Evolutionary conservation across 306 rosid species (phyloP).

Genomic region (Gastrolobium bilobum): DNA sequence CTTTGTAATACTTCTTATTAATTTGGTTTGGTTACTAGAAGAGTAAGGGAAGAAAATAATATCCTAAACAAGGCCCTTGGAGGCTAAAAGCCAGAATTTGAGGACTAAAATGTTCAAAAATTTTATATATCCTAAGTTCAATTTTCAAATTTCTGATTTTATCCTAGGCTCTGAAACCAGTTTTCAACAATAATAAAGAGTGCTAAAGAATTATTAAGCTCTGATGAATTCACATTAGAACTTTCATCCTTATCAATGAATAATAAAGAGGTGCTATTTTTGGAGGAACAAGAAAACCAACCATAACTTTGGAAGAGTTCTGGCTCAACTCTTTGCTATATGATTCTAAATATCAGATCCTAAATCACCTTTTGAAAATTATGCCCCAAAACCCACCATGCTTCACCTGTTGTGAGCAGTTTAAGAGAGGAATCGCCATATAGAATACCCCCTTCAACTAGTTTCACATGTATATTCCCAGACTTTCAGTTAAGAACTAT

Average conservation of each 20-base stretch:
- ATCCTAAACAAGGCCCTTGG: background rate
- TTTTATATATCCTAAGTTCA: background rate
- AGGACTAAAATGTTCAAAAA: slow-evolving; percentile 21
- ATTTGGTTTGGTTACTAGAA: slow-evolving; percentile 15
- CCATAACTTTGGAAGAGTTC: slow-evolving; percentile 3
- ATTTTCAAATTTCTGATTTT: slow-evolving; percentile 19
- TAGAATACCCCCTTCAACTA: slow-evolving; percentile 2
- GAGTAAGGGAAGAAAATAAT: slow-evolving; percentile 8
- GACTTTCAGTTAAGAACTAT: background rate
- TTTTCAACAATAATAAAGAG: slow-evolving; percentile 12
- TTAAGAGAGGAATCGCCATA: slow-evolving; percentile 18
- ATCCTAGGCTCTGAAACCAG: slow-evolving; percentile 24
- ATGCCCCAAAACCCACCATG: slow-evolving; percentile 5
- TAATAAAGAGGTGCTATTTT: background rate
- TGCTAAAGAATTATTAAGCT: background rate
- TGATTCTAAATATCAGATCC: background rate
- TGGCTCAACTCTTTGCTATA: background rate
- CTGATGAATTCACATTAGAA: slow-evolving; percentile 14
- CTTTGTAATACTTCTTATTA: slow-evolving; percentile 11
- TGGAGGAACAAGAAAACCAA: slow-evolving; percentile 4
- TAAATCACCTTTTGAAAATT: slow-evolving; percentile 1
- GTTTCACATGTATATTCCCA: slow-evolving; percentile 3
- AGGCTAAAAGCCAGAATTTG: slow-evolving; percentile 8
- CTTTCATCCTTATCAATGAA: slow-evolving; percentile 19
- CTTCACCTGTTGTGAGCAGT: slow-evolving; percentile 7